These are phyloP conservation scores for Raddia guianensis DNA, from an alignment of 176 grass and related monocot species.

Conservation along the genomic window DNA sequence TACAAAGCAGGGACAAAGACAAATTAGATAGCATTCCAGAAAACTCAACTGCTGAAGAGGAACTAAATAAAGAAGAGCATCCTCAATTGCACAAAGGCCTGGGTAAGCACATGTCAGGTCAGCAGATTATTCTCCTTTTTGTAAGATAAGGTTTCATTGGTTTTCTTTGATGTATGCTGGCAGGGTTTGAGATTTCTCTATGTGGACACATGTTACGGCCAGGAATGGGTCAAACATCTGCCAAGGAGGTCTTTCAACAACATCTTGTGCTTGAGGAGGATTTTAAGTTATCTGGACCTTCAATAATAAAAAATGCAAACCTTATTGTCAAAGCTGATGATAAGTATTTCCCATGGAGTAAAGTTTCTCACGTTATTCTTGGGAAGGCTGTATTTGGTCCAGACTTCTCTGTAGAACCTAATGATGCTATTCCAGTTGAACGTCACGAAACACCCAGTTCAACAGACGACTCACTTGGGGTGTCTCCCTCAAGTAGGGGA, in stretches of 20 bases:
- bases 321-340: slow-evolving; percentile 79
- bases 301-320: slow-evolving; percentile 86
- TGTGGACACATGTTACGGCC: slow-evolving; percentile 78
- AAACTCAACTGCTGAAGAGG: slow-evolving; percentile 57
- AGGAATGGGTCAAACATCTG: slow-evolving; percentile 74
- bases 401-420: slow-evolving; percentile 63
- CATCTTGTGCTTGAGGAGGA: slow-evolving; percentile 73
- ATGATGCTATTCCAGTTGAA: slow-evolving; percentile 80
- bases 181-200: slow-evolving; percentile 91
- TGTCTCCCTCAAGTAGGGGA: slow-evolving; percentile 71
- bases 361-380: slow-evolving; percentile 86
- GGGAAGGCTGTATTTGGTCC: slow-evolving; percentile 83
- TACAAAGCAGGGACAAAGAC: slow-evolving; percentile 51
- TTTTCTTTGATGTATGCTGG: slow-evolving; percentile 42
- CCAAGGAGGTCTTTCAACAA: slow-evolving; percentile 76
- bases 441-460: slow-evolving; percentile 38
- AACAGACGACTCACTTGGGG: slow-evolving; percentile 59
- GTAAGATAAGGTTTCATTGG: slow-evolving; percentile 37
- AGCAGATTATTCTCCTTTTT: slow-evolving; percentile 29
- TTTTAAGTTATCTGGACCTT: slow-evolving; percentile 72
- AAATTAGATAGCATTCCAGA: slow-evolving; percentile 62
- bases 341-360: slow-evolving; percentile 79
- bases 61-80: slow-evolving; percentile 54
- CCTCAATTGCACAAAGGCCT: slow-evolving; percentile 51
- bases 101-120: slow-evolving; percentile 53